Percentiles rank a stretch among this genome's conserved stretches.
Conservation (phyloP, 768 basidiomycete species). For the Chalciporus chontae region DNA sequence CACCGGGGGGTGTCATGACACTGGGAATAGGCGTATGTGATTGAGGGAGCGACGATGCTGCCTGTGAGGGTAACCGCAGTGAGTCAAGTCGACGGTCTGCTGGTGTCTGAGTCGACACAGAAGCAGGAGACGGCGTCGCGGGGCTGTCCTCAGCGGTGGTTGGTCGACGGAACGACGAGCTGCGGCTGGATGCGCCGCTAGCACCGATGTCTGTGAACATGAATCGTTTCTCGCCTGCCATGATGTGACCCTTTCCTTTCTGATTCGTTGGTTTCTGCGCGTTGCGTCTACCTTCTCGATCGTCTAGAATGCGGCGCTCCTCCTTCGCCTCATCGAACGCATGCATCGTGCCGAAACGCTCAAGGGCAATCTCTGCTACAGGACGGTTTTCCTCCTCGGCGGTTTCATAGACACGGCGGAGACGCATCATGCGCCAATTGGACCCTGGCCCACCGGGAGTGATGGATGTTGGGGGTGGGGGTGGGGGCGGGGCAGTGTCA, state of each 20-base stretch:
- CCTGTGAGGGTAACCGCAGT: constrained; percentile 57
- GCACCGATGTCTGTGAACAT: constrained; percentile 66
- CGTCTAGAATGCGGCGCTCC: constrained; percentile 82
- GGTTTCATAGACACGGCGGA: constrained; percentile 84
- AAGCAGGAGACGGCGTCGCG: constrained; percentile 48
- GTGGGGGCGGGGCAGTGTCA: constrained; percentile 31
- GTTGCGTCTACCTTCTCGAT: constrained; percentile 58
- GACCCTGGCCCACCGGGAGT: constrained; percentile 90
- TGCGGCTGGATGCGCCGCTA: constrained; percentile 70
- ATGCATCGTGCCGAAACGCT: constrained; percentile 81
- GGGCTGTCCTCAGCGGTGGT: constrained; percentile 53
- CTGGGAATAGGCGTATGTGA: constrained; percentile 84
- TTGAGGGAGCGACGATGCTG: constrained; percentile 55
- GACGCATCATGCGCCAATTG: constrained; percentile 97
- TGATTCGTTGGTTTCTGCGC: constrained; percentile 33
- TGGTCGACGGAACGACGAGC: constrained; percentile 85
- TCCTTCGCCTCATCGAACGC: constrained; percentile 88
- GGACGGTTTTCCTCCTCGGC: constrained; percentile 78
- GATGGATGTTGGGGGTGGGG: constrained; percentile 43
- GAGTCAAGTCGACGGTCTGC: constrained; percentile 56
- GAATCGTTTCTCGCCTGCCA: constrained; percentile 48
- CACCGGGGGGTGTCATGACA: constrained; percentile 73
- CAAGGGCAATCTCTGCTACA: constrained; percentile 77
- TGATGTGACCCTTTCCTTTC: constrained; percentile 37
- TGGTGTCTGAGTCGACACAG: constrained; percentile 27